phyloP scores from a whole-genome alignment of 768 basidiomycete species.

The Rhizopogon vinicolor region DNA sequence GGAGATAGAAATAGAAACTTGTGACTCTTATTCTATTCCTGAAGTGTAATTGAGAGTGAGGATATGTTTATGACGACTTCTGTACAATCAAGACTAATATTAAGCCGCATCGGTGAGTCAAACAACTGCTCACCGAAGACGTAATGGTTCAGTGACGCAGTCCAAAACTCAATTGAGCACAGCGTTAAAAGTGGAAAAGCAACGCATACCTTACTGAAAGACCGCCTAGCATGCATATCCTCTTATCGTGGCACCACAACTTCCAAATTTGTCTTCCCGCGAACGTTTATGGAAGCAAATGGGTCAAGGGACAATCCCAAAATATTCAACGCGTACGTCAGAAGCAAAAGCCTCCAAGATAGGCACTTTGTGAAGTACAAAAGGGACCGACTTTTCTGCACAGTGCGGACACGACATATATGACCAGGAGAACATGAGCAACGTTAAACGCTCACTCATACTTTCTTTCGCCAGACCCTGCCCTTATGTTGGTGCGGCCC shows the following conservation, averaged over 20 bases:
- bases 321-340: neutral
- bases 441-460: no score
- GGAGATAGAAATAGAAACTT: neutral
- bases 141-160: neutral
- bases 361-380: neutral
- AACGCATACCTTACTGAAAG: neutral
- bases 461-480: no score
- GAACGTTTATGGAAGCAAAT: neutral
- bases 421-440: no score
- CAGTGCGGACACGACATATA: neutral
- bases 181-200: neutral
- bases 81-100: no score
- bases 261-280: neutral
- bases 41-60: neutral
- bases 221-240: neutral
- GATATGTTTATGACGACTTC: neutral
- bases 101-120: neutral
- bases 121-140: constrained; percentile 1
- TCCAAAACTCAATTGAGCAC: neutral
- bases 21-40: neutral
- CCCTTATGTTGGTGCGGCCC: no score
- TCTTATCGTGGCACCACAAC: neutral
- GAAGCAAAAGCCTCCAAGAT: neutral
- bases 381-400: neutral
- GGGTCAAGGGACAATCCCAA: neutral